Base-by-base conservation (phyloP, 257 asterid species). In the Penstemon barbatus region DNA sequence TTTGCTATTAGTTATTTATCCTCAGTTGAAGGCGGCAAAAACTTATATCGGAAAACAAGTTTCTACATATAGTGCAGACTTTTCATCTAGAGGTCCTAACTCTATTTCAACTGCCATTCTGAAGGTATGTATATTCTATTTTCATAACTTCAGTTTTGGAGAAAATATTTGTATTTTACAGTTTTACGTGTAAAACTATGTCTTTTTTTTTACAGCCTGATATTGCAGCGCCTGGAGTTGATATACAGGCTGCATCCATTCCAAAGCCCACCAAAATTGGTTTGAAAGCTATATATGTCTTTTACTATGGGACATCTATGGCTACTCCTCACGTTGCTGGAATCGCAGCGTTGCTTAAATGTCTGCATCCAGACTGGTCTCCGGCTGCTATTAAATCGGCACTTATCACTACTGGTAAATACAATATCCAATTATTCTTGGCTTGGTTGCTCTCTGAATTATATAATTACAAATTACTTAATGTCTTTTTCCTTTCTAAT, bases 71-170 rank as follows among this genome's bases (percentile, higher is more conserved):
- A 37, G 78, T n/a, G 78, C 78, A 0, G 41, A 60, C 3, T 78
- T 73, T 75, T 82, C 86, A 10, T 78, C 84, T n/a, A 70, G 84
- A 13, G 83, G 86, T 18, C 86, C 82, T 5, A 78, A 82, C 65
- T 70, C 82, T 66, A 57, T 82, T 44, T 71, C 80, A 39, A 80
- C 83, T 5, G 65, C 80, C 43, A 59, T 82, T 4, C 78, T 78
- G 7, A 76, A 82, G 80, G 86, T 81, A 37, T 13, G 5, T 15
- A 15, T 15, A 15, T 7, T 2, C 12, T 15, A 63, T 4, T 40
- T 55, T 6, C 9, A 45, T 45, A 45, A 4, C 50, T 45, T 45
- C 50, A 45, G 10, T 45, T 15, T 15, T 15, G 18, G 18, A 15
- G 18, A 15, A 15, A 15, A 15, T 15, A 15, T 15, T 15, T 15